These are phyloP conservation scores for Knufia petricola DNA, from an alignment of 2,329 filamentous ascomycete species.

Conservation along the genomic window DNA sequence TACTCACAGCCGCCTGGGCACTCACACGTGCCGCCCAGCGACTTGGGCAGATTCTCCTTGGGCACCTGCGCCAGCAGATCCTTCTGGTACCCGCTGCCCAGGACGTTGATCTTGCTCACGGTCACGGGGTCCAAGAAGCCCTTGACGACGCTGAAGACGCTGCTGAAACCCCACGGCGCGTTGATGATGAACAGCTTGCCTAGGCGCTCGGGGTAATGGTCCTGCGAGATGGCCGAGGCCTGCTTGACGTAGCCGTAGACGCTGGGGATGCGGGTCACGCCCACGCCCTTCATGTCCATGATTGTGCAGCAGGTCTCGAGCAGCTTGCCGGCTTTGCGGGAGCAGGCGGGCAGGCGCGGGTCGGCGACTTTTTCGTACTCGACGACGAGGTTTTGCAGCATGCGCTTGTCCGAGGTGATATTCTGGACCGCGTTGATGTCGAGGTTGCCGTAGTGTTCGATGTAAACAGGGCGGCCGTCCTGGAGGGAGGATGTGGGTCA, in stretches of 20 bases:
- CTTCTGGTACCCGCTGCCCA: constrained; percentile 70
- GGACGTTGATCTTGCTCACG: constrained; percentile 87
- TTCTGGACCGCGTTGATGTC: constrained; percentile 84
- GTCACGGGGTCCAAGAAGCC: constrained; percentile 95
- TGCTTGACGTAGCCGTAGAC: constrained; percentile 83
- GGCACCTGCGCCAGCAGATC: constrained; percentile 79
- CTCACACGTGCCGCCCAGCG: constrained; percentile 73
- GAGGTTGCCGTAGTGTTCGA: constrained; percentile 90
- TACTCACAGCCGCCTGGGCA: constrained; percentile 75
- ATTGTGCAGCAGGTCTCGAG: constrained; percentile 98
- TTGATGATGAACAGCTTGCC: constrained; percentile 98
- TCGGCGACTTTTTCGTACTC: constrained; percentile 97
- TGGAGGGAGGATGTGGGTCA: constrained; percentile 31
- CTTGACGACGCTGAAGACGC: constrained; percentile 78
- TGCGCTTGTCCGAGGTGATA: constrained; percentile 84
- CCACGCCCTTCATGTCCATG: constrained; percentile 95
- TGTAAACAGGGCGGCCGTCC: constrained; percentile 96
- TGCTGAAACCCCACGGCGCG: constrained; percentile 87
- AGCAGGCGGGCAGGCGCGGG: constrained; percentile 88
- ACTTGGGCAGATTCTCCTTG: constrained; percentile 77
- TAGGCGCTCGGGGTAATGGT: constrained; percentile 97
- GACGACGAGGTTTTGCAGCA: constrained; percentile 90
- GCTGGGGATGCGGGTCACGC: constrained; percentile 65
- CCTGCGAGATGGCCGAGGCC: constrained; percentile 84
- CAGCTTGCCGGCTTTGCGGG: constrained; percentile 76